phyloP scores from a whole-genome alignment of 106 monocot genomes.

The Platanthera zijinensis region DNA sequence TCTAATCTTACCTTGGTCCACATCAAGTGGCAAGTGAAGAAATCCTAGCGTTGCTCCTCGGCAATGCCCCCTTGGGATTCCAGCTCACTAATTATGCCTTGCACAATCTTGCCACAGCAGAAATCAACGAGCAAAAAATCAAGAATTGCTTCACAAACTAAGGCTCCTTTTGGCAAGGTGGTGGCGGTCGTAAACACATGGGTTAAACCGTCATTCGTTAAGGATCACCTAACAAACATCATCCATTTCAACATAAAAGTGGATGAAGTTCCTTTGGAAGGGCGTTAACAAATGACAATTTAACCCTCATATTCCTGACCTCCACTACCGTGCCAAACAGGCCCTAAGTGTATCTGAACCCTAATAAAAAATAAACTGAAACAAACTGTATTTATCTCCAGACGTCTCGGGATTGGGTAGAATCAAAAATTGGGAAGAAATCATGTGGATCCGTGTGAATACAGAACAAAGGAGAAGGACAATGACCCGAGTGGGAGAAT shows the following conservation, averaged over 20 bases:
- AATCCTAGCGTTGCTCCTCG: constrained; percentile 97
- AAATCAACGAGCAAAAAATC: constrained; percentile 3
- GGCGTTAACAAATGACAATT: no score
- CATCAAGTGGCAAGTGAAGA: constrained; percentile 98
- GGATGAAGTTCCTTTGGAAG: no score
- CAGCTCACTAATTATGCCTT: no score
- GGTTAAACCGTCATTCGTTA: no score
- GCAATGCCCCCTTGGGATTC: constrained; percentile 92
- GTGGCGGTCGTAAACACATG: no score
- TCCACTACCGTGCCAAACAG: no score
- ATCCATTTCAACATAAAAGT: no score
- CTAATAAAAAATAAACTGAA: constrained; percentile 8
- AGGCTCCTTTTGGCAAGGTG: no score
- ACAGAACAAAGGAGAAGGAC: background rate
- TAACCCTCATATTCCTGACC: no score
- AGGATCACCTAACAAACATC: no score
- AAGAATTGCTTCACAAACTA: constrained; percentile 8
- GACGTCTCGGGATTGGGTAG: constrained; percentile 87
- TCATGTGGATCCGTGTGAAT: background rate
- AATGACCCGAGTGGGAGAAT: background rate
- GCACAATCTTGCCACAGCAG: constrained; percentile 46
- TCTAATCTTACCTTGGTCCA: no score
- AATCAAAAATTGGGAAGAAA: constrained; percentile 90
- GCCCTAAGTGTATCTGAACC: background rate
- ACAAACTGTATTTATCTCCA: constrained; percentile 51